phyloP scores from a whole-genome alignment of 352 stramenopile species.

The Pelagophyceae sp. region DNA sequence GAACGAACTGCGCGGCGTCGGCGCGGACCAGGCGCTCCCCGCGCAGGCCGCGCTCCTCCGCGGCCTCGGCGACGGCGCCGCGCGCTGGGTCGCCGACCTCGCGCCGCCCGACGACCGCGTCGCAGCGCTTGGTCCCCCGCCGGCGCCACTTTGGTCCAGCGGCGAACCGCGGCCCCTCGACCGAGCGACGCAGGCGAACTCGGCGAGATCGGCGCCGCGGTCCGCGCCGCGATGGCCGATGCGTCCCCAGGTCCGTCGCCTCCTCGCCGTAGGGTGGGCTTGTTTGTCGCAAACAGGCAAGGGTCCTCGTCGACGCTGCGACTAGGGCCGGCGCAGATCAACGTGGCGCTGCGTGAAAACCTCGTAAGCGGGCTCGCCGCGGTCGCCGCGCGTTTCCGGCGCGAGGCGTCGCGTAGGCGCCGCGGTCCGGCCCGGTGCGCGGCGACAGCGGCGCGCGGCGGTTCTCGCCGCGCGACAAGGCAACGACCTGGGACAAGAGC shows the following conservation, averaged over 20 bases:
- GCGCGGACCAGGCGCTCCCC: slow-evolving; percentile 11
- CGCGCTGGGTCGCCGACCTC: neutral
- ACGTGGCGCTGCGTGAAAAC: slow-evolving; percentile 12
- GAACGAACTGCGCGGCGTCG: neutral
- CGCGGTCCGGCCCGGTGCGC: neutral
- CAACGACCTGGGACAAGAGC: neutral
- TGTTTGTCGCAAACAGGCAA: too few relatives aligned
- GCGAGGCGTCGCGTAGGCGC: neutral
- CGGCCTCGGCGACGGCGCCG: neutral
- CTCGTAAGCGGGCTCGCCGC: neutral
- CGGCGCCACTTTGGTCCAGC: neutral
- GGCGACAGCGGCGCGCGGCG: neutral
- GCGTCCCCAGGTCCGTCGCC: too few relatives aligned
- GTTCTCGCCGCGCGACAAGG: too few relatives aligned
- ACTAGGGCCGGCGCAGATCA: slow-evolving; percentile 1
- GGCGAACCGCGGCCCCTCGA: neutral
- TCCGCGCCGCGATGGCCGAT: neutral
- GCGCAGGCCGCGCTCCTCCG: neutral
- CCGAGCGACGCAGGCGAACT: neutral
- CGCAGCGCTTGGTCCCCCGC: too few relatives aligned
- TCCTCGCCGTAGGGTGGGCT: too few relatives aligned
- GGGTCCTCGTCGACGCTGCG: too few relatives aligned
- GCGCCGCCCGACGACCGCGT: slow-evolving; percentile 12
- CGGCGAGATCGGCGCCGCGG: neutral
- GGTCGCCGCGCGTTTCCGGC: neutral